Evolutionary conservation across 768 basidiomycete species (phyloP).

Genomic region (Boletus subparvulus): DNA sequence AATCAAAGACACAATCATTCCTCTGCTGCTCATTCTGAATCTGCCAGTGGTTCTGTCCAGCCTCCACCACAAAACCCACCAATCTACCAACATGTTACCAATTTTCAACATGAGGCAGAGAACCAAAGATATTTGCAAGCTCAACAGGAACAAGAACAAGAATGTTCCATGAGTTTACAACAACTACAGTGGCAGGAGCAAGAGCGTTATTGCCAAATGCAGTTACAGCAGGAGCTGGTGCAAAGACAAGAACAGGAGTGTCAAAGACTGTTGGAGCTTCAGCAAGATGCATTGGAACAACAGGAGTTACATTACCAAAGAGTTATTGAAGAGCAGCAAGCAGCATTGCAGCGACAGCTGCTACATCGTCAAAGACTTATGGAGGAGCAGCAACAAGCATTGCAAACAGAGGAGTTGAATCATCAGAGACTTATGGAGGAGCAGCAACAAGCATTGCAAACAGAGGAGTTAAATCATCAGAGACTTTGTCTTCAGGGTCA

Average conservation of each 20-base stretch:
- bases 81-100: not conserved
- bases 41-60: too few relatives aligned
- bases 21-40: not conserved
- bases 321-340: not conserved
- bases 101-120: not conserved
- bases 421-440: not conserved
- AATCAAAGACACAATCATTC: not conserved
- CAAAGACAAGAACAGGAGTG: not conserved
- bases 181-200: not conserved
- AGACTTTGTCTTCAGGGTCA: too few relatives aligned
- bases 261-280: not conserved
- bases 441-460: too few relatives aligned
- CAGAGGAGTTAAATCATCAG: too few relatives aligned
- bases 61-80: too few relatives aligned
- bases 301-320: not conserved
- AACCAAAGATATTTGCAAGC: not conserved
- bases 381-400: not conserved
- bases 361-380: not conserved
- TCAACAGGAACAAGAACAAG: not conserved
- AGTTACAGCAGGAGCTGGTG: not conserved
- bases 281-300: not conserved
- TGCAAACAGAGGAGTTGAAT: not conserved
- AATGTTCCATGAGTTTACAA: not conserved
- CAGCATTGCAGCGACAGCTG: not conserved
- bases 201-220: not conserved